phyloP scores from a whole-genome alignment of 2,329 filamentous ascomycete species.

The Juglanconis juglandina region DNA sequence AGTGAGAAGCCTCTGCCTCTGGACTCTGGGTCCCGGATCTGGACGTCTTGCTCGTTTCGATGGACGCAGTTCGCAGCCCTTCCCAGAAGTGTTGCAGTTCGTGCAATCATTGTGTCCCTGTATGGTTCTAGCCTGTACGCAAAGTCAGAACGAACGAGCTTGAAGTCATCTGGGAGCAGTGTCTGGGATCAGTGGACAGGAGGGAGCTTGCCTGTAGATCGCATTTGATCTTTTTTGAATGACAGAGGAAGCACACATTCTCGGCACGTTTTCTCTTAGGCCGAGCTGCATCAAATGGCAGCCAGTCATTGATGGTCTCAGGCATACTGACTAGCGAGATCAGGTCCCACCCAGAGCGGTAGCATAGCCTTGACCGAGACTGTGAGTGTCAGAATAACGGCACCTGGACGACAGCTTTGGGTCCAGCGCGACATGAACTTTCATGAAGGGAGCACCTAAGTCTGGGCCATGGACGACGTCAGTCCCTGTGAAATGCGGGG shows the following conservation, averaged over 20 bases:
- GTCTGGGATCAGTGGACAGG: background rate
- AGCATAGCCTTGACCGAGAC: too few species aligned
- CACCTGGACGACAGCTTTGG: too few species aligned
- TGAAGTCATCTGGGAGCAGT: too few species aligned
- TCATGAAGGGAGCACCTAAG: too few species aligned
- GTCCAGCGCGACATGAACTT: too few species aligned
- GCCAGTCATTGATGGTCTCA: constrained; percentile 30
- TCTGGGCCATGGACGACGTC: too few species aligned
- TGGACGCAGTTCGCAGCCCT: constrained; percentile 27
- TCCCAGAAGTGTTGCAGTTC: constrained; percentile 26
- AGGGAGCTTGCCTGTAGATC: constrained; percentile 26
- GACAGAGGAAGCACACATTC: constrained; percentile 29
- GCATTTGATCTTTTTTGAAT: constrained; percentile 35
- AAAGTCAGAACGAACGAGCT: background rate
- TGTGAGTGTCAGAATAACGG: too few species aligned
- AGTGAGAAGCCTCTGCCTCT: background rate
- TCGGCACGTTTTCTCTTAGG: constrained; percentile 32
- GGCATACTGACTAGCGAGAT: constrained; percentile 21
- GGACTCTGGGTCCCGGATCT: background rate
- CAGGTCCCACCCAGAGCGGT: background rate
- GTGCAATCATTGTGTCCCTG: constrained; percentile 26
- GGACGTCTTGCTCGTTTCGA: constrained; percentile 26
- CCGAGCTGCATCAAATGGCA: constrained; percentile 29
- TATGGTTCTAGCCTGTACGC: constrained; percentile 19
- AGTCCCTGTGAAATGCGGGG: too few species aligned